phyloP scores from a whole-genome alignment of 106 monocot genomes.

The Chionographis japonica region DNA sequence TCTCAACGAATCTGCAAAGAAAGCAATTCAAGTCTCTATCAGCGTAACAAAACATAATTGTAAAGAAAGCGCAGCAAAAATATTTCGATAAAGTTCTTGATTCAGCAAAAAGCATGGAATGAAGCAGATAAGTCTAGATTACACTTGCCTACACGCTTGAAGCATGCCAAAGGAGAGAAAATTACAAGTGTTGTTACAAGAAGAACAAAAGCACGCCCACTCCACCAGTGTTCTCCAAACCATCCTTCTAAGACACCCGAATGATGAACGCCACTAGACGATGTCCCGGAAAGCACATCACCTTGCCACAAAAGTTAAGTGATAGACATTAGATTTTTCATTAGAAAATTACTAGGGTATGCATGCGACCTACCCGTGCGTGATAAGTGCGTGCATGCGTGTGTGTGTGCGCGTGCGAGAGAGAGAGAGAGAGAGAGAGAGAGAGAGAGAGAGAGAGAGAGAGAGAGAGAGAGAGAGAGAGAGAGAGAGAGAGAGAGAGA shows the following conservation, averaged over 20 bases:
- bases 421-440: not conserved
- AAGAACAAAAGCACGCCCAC: conserved; percentile 60
- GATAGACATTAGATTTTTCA: not conserved
- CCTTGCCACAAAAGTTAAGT: conserved; percentile 27
- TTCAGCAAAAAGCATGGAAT: no score
- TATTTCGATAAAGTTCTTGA: no score
- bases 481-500: not conserved
- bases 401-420: not conserved
- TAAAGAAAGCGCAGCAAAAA: no score
- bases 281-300: conserved; percentile 90
- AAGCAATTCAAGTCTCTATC: not conserved
- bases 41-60: not conserved
- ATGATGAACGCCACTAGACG: conserved; percentile 64
- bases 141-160: conserved; percentile 58
- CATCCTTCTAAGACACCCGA: conserved; percentile 86
- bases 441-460: not conserved
- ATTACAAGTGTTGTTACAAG: conserved; percentile 46
- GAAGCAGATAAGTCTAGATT: no score
- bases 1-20: conserved; percentile 52
- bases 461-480: not conserved
- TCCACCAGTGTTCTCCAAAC: conserved; percentile 97
- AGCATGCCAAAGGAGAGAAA: conserved; percentile 59
- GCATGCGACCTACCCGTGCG: no score
- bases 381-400: no score
- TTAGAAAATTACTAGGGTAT: not conserved